Base-by-base conservation (phyloP, 2,329 filamentous ascomycete genomes). In the Nemania abortiva region DNA sequence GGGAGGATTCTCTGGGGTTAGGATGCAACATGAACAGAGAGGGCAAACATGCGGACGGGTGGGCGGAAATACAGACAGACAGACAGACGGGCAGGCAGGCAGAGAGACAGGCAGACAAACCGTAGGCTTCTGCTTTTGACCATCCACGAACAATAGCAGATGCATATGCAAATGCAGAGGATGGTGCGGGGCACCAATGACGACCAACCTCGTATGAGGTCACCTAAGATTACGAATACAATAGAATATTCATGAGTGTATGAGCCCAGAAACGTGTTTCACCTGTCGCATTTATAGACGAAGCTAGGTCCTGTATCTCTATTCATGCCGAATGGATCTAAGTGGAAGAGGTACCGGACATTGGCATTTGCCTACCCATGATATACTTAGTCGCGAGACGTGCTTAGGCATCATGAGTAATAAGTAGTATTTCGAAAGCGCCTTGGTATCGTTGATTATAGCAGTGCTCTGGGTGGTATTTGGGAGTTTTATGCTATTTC, bases 211-310 rank as follows among this genome's bases (percentile, higher is more conserved):
- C 29, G 10, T 54, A 54, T n/a, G 31, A 54, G 37, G 24, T 11
- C 53, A 29, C 31, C 50, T 37, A 56, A 27, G 58, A 59, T 22
- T 9, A 45, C n/a, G 34, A 63, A 63, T 56, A 52, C 20, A 67
- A 56, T 50, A 50, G 18, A 39, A 56, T 53, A 22, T 52, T 42
- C 18, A 53, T 29, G 57, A 58, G 15, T 53, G 58, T 24, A 58
- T 22, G 24, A 57, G 13, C 42, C 6, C 3, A 4, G 13, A 31
- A 13, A 18, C n/a, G 11, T 61, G 5, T 39, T 20, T 20, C 31
- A 15, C 15, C 13, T 15, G 39, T 31, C n/a, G 5, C 11, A 27
- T 24, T 20, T 29, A 45, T 22, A 58, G 18, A 42, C 56, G n/a
- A n/a, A n/a, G 9, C 31, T 15, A 47, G 5, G 24, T 20, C 24